A percentile compares a stretch with the other conserved stretches of the same genome.
Evolutionary conservation across 169 alveolate genomes (phyloP).

Genomic region (Neospora caninum): DNA sequence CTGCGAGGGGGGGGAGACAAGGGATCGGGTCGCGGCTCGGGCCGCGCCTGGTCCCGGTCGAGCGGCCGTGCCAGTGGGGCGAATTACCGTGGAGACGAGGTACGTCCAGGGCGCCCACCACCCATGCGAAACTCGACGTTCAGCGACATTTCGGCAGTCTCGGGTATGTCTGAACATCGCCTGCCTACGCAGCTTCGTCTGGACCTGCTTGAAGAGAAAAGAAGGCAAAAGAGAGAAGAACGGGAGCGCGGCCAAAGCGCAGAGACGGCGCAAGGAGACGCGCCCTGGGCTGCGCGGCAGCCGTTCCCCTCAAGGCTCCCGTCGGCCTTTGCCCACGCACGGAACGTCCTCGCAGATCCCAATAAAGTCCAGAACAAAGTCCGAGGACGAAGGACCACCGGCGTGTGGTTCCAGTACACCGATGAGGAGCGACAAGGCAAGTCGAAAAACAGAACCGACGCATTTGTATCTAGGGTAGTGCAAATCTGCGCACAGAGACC

Average conservation of each 20-base stretch:
- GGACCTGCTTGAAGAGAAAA: constrained; percentile 18
- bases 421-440: constrained; percentile 45
- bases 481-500: background rate
- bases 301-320: background rate
- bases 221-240: background rate
- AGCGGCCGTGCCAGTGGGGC: too few relatives aligned
- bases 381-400: constrained; percentile 42
- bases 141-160: background rate
- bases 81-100: too few relatives aligned
- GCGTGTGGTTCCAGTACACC: constrained; percentile 57
- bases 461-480: background rate
- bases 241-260: background rate
- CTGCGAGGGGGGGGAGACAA: too few relatives aligned
- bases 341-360: background rate
- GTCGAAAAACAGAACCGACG: background rate
- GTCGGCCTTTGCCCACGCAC: background rate
- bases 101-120: too few relatives aligned
- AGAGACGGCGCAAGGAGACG: background rate
- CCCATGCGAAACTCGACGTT: background rate
- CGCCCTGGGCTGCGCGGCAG: background rate
- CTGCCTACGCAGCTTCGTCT: constrained; percentile 21
- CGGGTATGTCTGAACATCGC: background rate
- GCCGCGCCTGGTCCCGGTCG: too few relatives aligned
- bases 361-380: background rate
- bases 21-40: too few relatives aligned